Evolutionary conservation across 352 stramenopile species (phyloP), one percentile per base, ranked within the genome.

Genomic region (Phytophthora lateralis): DNA sequence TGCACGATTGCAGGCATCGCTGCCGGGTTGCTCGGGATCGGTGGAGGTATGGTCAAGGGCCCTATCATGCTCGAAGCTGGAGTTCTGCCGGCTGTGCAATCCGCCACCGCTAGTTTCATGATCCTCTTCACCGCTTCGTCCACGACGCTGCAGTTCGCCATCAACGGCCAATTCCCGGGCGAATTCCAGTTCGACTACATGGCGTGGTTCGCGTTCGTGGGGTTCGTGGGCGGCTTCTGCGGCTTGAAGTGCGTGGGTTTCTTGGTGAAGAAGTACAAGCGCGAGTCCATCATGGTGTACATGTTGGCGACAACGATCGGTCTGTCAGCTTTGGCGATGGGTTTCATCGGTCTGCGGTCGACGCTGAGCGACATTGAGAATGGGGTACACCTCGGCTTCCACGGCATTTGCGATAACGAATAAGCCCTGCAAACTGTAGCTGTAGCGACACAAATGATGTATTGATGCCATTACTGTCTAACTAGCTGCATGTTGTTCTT

Each of bases 21-120:
- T 62, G 96, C 95, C 0, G 96, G 96, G 3, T 76, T 99, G 30
- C 89, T 99, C 41, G 97, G 97, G 9, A 91, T 99, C 18, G 96
- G 96, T 18, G 97, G 96, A 21, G 96, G 96, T 26, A 98, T 99
- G 73, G 90, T 99, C 18, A 98, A 98, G 60, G 96, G 96, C 0
- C 96, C 96, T 0, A 85, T 99, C 34, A 98, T 99, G 96, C 83
- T 99, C 2, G 90, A 98, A 21, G 98, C 98, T 78, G 96, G 96
- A 11, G 86, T 99, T n/a, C 70, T 98, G 15, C 84, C 84, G 7
- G 63, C 74, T 1, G 80, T 93, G 17, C 86, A 96, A n/a, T 93
- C 85, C 0, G 95, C 93, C 15, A 98, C 95, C 0, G 93, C 91
- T 17, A 97, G 95, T 51, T 93, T 83, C 69, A 93, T 93, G 85